Evolutionary conservation across 1,139 yeast genomes (phyloP).

Genomic region (Yamadazyma kanchanaburiensis): DNA sequence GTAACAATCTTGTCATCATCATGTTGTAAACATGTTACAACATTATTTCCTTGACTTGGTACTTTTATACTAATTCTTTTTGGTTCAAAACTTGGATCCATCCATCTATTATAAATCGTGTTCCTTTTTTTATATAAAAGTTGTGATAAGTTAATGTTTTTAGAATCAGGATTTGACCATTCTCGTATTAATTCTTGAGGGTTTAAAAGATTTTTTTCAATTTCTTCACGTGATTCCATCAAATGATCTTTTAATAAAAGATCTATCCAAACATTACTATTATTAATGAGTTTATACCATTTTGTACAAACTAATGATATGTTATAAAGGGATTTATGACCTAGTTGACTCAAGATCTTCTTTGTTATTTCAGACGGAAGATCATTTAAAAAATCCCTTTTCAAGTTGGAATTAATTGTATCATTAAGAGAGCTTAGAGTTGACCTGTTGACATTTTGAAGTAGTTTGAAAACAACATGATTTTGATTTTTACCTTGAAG

Average conservation of each 20-base stretch:
- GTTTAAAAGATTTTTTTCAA: slow-evolving; percentile 30
- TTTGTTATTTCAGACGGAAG: slow-evolving; percentile 78
- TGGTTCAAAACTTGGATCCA: slow-evolving; percentile 70
- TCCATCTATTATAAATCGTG: slow-evolving; percentile 76
- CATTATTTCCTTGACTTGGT: slow-evolving; percentile 65
- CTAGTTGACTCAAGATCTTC: slow-evolving; percentile 65
- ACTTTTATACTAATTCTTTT: slow-evolving; percentile 58
- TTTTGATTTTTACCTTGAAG: slow-evolving; percentile 39
- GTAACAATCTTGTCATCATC: slow-evolving; percentile 90
- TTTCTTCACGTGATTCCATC: slow-evolving; percentile 28
- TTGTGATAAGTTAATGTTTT: slow-evolving; percentile 37
- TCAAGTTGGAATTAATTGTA: slow-evolving; percentile 56
- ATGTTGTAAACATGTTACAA: slow-evolving; percentile 91
- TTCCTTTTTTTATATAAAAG: slow-evolving; percentile 64
- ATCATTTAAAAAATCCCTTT: slow-evolving; percentile 66
- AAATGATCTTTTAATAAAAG: slow-evolving; percentile 54
- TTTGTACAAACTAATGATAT: slow-evolving; percentile 63
- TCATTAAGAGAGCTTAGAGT: slow-evolving; percentile 68
- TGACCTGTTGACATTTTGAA: slow-evolving; percentile 63
- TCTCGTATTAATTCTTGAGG: slow-evolving; percentile 27
- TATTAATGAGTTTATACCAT: slow-evolving; percentile 67
- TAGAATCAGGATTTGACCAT: slow-evolving; percentile 23
- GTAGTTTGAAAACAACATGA: slow-evolving; percentile 55
- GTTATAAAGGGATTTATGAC: slow-evolving; percentile 58
- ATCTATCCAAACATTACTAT: slow-evolving; percentile 59